phyloP scores from a whole-genome alignment of 768 basidiomycete species.

The Trametes cubensis region DNA sequence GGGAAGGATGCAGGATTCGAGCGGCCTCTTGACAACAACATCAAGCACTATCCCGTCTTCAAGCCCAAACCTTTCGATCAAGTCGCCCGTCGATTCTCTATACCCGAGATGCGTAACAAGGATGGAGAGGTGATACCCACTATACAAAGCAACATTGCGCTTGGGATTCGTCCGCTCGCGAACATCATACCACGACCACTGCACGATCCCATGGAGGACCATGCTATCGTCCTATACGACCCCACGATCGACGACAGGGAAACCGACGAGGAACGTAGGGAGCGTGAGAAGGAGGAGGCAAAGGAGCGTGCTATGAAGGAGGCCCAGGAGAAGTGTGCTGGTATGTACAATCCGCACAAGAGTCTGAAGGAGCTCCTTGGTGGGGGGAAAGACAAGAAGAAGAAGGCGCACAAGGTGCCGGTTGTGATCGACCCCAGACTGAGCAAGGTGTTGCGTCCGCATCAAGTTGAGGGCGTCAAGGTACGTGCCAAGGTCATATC shows the following conservation, averaged over 20 bases:
- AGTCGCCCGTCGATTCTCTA: constrained; percentile 68
- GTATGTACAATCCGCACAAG: constrained; percentile 90
- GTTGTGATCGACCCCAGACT: constrained; percentile 95
- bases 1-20: constrained; percentile 56
- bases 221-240: constrained; percentile 96
- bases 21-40: constrained; percentile 57
- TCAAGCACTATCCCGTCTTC: constrained; percentile 77
- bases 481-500: constrained; percentile 43
- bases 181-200: constrained; percentile 87
- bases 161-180: constrained; percentile 83
- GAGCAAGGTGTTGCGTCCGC: constrained; percentile 86
- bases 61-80: constrained; percentile 77
- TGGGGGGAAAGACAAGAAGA: constrained; percentile 68
- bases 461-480: constrained; percentile 98
- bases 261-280: constrained; percentile 82
- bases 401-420: constrained; percentile 76
- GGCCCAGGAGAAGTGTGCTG: constrained; percentile 68
- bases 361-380: constrained; percentile 80
- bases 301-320: constrained; percentile 65
- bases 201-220: constrained; percentile 97
- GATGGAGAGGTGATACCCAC: constrained; percentile 64
- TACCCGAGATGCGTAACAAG: constrained; percentile 79
- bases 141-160: constrained; percentile 65
- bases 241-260: constrained; percentile 93
- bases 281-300: constrained; percentile 72